These are phyloP conservation scores for Scheffersomyces segobiensis DNA, from an alignment of 1,139 yeast species.

Conservation along the genomic window DNA sequence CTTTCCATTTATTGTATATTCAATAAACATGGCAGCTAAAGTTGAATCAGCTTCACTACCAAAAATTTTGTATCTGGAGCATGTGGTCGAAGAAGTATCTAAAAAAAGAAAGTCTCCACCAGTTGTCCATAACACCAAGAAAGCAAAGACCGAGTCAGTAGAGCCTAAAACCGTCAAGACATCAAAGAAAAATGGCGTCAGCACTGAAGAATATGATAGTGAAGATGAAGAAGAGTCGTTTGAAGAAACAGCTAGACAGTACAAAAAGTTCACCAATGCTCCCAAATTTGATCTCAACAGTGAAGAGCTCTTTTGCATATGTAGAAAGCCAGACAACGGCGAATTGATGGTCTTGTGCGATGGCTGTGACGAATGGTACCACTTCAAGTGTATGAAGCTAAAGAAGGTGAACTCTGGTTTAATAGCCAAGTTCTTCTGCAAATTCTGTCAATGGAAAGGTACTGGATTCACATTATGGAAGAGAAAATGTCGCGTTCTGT, in stretches of 20 bases:
- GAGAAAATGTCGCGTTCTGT: constrained; percentile 65
- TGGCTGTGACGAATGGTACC: constrained; percentile 95
- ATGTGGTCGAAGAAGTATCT: background rate
- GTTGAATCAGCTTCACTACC: background rate
- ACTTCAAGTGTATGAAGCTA: constrained; percentile 73
- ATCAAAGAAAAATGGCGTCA: background rate
- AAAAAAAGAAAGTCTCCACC: constrained; percentile 4
- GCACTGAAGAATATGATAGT: background rate
- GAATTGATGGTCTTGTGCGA: constrained; percentile 91
- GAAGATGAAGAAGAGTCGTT: constrained; percentile 19
- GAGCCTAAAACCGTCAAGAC: background rate
- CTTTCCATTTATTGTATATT: background rate
- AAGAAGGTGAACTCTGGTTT: constrained; percentile 54
- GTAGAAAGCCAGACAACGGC: constrained; percentile 78
- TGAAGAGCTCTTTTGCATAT: constrained; percentile 75
- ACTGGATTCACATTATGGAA: constrained; percentile 61
- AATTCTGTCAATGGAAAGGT: constrained; percentile 62
- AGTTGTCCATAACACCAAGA: background rate
- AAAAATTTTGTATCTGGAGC: constrained; percentile 3
- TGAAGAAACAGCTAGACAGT: constrained; percentile 48
- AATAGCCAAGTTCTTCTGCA: constrained; percentile 70
- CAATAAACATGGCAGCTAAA: background rate
- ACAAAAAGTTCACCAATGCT: constrained; percentile 41
- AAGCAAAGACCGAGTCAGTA: background rate
- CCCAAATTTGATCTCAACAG: constrained; percentile 48